Conservation (phyloP, 495 filamentous ascomycete species). For the Neurospora discreta region DNA sequence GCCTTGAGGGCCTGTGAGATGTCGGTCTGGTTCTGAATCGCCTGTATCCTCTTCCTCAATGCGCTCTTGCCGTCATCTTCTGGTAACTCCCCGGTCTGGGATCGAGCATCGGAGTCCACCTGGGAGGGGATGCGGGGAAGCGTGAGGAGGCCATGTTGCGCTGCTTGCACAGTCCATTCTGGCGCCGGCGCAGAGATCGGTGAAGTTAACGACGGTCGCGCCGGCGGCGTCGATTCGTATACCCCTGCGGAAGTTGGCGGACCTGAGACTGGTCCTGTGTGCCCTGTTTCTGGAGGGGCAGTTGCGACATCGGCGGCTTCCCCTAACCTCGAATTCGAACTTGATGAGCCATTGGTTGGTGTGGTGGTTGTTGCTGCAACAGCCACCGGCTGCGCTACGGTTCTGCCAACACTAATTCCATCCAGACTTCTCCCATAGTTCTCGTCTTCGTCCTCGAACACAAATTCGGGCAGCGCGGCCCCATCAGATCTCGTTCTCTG, state of each 20-base stretch:
- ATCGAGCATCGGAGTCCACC: constrained; percentile 5
- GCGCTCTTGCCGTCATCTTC: constrained; percentile 86
- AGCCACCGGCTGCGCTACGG: not conserved
- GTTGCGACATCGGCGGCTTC: not conserved
- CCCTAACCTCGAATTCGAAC: not conserved
- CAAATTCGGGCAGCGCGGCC: not conserved
- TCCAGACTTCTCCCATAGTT: not conserved
- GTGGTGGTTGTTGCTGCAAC: not conserved
- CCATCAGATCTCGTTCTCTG: constrained; percentile 9
- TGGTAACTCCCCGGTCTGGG: constrained; percentile 40
- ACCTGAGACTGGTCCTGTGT: not conserved
- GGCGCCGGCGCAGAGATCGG: not conserved
- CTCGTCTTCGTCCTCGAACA: constrained; percentile 11
- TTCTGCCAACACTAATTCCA: not conserved
- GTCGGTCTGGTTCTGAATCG: constrained; percentile 51
- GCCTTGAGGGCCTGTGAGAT: constrained; percentile 68
- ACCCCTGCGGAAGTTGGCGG: not conserved
- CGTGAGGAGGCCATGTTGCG: not conserved
- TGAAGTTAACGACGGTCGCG: not conserved
- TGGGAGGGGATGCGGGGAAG: not conserved
- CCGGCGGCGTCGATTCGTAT: not conserved
- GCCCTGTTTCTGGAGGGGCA: not conserved
- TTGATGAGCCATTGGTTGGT: not conserved
- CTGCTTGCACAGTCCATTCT: not conserved
- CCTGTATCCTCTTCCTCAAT: constrained; percentile 64